phyloP scores from a whole-genome alignment of 1,284 basidiomycete genomes.

The Ceraceosorus guamensis region DNA sequence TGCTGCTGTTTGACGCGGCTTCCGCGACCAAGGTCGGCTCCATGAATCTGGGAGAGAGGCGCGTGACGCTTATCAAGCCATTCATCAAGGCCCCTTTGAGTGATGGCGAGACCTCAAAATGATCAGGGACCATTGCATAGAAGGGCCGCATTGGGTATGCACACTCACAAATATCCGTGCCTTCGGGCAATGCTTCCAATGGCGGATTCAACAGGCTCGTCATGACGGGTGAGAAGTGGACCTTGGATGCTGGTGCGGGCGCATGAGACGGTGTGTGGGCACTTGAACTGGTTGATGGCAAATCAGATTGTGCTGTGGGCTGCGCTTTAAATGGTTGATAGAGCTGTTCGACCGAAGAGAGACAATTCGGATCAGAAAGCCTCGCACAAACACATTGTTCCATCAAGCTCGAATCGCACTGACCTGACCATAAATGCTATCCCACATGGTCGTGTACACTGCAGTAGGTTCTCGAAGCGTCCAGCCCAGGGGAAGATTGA shows the following conservation, averaged over 20 bases:
- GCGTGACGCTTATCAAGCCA: slow-evolving; percentile 36
- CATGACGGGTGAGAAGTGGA: slow-evolving; percentile 43
- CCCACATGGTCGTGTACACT: slow-evolving; percentile 44
- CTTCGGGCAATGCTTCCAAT: slow-evolving; percentile 14
- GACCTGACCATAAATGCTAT: slow-evolving; percentile 28
- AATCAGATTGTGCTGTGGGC: too few relatives aligned
- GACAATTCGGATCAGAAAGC: too few relatives aligned
- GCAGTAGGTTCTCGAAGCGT: slow-evolving; percentile 23
- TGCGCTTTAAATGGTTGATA: too few relatives aligned
- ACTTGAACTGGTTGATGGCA: too few relatives aligned
- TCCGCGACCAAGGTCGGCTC: slow-evolving; percentile 3
- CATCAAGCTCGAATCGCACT: not conserved
- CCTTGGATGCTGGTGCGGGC: slow-evolving; percentile 18
- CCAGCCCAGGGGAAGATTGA: slow-evolving; percentile 44
- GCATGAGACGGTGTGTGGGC: too few relatives aligned
- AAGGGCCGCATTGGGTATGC: not conserved
- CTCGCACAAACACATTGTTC: slow-evolving; percentile 5
- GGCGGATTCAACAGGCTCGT: slow-evolving; percentile 25
- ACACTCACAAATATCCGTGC: slow-evolving; percentile 30
- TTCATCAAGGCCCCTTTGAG: slow-evolving; percentile 32
- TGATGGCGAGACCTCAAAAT: not conserved
- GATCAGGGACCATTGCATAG: too few relatives aligned
- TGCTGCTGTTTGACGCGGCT: too few relatives aligned
- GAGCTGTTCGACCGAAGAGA: too few relatives aligned
- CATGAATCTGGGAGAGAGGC: slow-evolving; percentile 24